Conservation (phyloP, 1,139 yeast genomes). For the Blastobotrys buckinghamii region DNA sequence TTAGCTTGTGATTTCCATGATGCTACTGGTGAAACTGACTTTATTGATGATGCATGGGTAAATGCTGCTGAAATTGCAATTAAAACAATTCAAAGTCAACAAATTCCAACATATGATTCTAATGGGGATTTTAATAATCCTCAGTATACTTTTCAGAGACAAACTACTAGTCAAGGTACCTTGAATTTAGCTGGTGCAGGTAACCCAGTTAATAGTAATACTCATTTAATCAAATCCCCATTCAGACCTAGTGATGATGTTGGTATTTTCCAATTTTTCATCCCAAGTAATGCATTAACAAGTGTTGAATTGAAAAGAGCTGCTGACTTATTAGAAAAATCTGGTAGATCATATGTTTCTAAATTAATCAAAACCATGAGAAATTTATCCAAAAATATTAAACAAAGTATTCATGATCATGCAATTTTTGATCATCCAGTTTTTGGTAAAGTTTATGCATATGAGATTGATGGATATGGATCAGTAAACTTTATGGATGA, state of each 20-base stretch:
- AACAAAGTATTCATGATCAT: constrained; percentile 52
- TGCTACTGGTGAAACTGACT: constrained; percentile 45
- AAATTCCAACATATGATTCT: constrained; percentile 54
- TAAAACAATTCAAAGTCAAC: constrained; percentile 53
- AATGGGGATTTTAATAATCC: constrained; percentile 39
- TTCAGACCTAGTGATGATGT: constrained; percentile 92
- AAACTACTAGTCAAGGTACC: constrained; percentile 79
- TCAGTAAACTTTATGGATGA: constrained; percentile 74
- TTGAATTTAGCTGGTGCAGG: constrained; percentile 73
- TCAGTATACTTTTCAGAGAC: constrained; percentile 61
- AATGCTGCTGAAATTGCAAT: constrained; percentile 51
- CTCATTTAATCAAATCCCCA: constrained; percentile 76
- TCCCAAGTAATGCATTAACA: constrained; percentile 83
- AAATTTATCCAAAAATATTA: constrained; percentile 41
- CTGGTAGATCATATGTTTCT: constrained; percentile 16
- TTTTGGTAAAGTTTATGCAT: constrained; percentile 77
- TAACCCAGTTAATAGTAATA: constrained; percentile 68
- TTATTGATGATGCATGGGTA: constrained; percentile 53
- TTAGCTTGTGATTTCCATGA: constrained; percentile 64
- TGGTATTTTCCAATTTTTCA: constrained; percentile 68
- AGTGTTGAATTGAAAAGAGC: constrained; percentile 50
- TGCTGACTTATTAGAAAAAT: constrained; percentile 23
- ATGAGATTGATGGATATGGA: constrained; percentile 86
- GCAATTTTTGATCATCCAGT: constrained; percentile 62
- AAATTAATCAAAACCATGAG: constrained; percentile 29